These are phyloP conservation scores for Tricholoma hemisulphureum DNA, from an alignment of 768 basidiomycete species.

Conservation along the genomic window DNA sequence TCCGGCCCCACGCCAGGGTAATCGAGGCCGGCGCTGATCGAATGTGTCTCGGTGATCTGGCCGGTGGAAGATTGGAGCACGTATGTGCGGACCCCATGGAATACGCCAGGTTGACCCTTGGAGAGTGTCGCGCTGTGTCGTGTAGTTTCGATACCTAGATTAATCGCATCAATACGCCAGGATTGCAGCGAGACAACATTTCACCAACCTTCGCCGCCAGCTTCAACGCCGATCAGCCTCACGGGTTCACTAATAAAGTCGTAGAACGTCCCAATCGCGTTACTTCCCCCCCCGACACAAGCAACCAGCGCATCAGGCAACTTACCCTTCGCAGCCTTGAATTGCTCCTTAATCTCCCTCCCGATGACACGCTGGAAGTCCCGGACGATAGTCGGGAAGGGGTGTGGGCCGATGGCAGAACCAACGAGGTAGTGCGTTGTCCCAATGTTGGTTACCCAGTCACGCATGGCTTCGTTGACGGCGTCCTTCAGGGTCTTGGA, in stretches of 20 bases:
- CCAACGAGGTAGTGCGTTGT: constrained; percentile 97
- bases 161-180: constrained; percentile 2
- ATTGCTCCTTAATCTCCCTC: constrained; percentile 87
- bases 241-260: constrained; percentile 95
- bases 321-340: constrained; percentile 70
- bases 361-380: constrained; percentile 95
- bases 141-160: constrained; percentile 73
- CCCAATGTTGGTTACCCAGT: constrained; percentile 96
- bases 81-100: constrained; percentile 96
- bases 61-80: constrained; percentile 85
- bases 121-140: constrained; percentile 92
- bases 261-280: constrained; percentile 97
- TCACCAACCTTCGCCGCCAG: constrained; percentile 84
- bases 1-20: constrained; percentile 98
- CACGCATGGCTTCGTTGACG: constrained; percentile 96
- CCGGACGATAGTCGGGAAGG: constrained; percentile 98
- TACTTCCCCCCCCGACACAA: constrained; percentile 96
- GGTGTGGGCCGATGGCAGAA: constrained; percentile 96
- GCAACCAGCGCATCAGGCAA: constrained; percentile 94
- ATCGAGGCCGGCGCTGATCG: constrained; percentile 95
- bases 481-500: constrained; percentile 96
- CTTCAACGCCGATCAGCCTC: constrained; percentile 92
- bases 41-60: constrained; percentile 97
- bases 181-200: no score
- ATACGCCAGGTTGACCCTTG: constrained; percentile 87